phyloP scores from a whole-genome alignment of 2,329 filamentous ascomycete species.

The Huntiella bhutanensis region DNA sequence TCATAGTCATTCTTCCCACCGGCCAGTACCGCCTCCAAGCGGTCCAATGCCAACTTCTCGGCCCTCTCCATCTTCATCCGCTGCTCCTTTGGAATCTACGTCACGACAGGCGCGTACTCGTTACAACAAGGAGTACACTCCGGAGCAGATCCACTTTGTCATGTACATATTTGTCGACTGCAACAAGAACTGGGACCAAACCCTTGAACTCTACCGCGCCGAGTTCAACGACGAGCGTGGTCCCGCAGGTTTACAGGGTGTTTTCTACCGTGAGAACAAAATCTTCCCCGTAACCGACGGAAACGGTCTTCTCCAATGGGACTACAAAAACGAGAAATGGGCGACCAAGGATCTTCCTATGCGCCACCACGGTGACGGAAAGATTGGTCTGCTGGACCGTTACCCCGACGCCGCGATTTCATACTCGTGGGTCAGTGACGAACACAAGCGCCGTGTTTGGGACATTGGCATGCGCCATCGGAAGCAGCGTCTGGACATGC shows the following conservation, averaged over 20 bases:
- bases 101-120: constrained; percentile 10
- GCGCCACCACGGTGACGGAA: constrained; percentile 14
- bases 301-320: constrained; percentile 23
- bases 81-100: neutral
- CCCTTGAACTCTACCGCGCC: constrained; percentile 8
- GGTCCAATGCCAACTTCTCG: neutral
- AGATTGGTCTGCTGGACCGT: constrained; percentile 19
- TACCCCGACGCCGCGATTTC: constrained; percentile 28
- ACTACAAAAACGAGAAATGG: constrained; percentile 19
- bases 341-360: constrained; percentile 11
- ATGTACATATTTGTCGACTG: constrained; percentile 26
- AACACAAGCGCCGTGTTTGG: constrained; percentile 21
- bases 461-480: constrained; percentile 18
- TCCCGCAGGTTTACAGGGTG: constrained; percentile 21
- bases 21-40: neutral
- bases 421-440: constrained; percentile 26
- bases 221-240: constrained; percentile 12
- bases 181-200: constrained; percentile 21
- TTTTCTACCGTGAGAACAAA: constrained; percentile 27
- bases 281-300: constrained; percentile 23
- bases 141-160: constrained; percentile 25
- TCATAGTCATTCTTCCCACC: neutral
- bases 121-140: constrained; percentile 25
- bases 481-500: constrained; percentile 3
- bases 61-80: neutral